Evolutionary conservation across 2,329 filamentous ascomycete genomes (phyloP), one percentile per base, ranked within the genome.

Genomic region (Ophiosphaerella korrae): DNA sequence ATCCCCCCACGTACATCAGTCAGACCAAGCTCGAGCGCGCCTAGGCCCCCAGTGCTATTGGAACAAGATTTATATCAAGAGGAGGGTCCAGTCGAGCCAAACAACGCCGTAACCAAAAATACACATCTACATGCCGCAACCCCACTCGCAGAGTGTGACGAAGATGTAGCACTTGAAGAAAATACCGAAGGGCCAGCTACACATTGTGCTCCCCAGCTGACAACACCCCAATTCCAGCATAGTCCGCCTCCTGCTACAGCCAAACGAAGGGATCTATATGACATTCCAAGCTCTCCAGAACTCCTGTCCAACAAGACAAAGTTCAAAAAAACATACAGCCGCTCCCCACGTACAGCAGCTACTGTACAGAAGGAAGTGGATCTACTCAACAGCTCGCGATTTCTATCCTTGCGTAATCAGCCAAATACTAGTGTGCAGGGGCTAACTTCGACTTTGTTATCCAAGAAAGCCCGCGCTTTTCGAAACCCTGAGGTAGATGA

Each of bases 271-370:
- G 54, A 60, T 29, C 37, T 66, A n/a, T 63, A 62, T 34, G 52
- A 58, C 3, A 45, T 60, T 1, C 53, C 61, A 8, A 52, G 50
- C 33, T 63, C 63, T 4, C 61, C 61, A 3, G 56, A 61, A 2
- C 54, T 58, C 23, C 38, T 60, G 31, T 38, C 43, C 12, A 35
- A 40, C n/a, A 50, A 50, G 7, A 14, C 33, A 26, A 55, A 48
- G 16, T 35, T 49, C 13, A 63, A 31, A 7, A 52, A 24, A 18
- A 66, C 57, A 3, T 64, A 64, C 36, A 50, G 50, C 18, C 57
- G 50, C 24, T 55, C 48, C 18, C 52, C 59, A 8, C 52, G 46
- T 5, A 54, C 50, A 24, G 37, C 54, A 8, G 52, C 38, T 9
- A 42, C 42, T 13, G 13, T 52, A 5, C 52, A 55, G 24, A 54